Conservation (phyloP, 352 stramenopile species). For the Globisporangium abappressorium region DNA sequence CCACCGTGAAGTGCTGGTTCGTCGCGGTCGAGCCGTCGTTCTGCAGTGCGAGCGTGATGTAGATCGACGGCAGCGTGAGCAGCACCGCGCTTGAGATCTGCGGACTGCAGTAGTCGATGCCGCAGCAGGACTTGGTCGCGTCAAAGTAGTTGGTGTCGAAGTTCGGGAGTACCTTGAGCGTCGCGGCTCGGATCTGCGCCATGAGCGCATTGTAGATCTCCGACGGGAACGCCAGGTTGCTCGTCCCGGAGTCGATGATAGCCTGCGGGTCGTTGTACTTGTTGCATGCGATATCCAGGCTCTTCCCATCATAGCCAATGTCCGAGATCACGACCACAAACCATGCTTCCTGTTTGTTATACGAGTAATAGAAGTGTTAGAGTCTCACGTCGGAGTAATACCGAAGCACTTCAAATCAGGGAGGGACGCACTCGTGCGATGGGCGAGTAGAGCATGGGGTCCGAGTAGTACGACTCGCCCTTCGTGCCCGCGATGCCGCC, state of each 20-base stretch:
- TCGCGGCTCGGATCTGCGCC: slow-evolving; percentile 56
- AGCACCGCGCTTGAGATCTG: slow-evolving; percentile 43
- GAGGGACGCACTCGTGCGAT: slow-evolving; percentile 44
- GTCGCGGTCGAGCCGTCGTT: slow-evolving; percentile 37
- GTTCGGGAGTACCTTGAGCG: slow-evolving; percentile 47
- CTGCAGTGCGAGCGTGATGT: slow-evolving; percentile 68
- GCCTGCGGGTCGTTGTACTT: slow-evolving; percentile 76
- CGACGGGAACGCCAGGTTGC: slow-evolving; percentile 75
- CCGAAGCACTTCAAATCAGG: too few species aligned
- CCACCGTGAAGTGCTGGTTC: slow-evolving; percentile 66
- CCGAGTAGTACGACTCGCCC: slow-evolving; percentile 56
- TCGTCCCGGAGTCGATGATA: slow-evolving; percentile 81
- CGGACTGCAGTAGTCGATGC: slow-evolving; percentile 68
- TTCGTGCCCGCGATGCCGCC: slow-evolving; percentile 56
- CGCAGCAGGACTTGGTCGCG: slow-evolving; percentile 61
- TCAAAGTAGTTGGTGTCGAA: slow-evolving; percentile 78
- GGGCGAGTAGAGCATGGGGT: slow-evolving; percentile 76
- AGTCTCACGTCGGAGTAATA: too few species aligned
- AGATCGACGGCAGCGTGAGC: slow-evolving; percentile 71
- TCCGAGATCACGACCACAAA: slow-evolving; percentile 78
- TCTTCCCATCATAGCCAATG: slow-evolving; percentile 60
- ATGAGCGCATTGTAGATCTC: slow-evolving; percentile 78
- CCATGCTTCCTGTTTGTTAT: slow-evolving; percentile 58
- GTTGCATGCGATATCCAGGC: slow-evolving; percentile 54
- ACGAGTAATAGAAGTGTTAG: not conserved